phyloP scores from a whole-genome alignment of 331 rosid species.

The Rosa hybrid region DNA sequence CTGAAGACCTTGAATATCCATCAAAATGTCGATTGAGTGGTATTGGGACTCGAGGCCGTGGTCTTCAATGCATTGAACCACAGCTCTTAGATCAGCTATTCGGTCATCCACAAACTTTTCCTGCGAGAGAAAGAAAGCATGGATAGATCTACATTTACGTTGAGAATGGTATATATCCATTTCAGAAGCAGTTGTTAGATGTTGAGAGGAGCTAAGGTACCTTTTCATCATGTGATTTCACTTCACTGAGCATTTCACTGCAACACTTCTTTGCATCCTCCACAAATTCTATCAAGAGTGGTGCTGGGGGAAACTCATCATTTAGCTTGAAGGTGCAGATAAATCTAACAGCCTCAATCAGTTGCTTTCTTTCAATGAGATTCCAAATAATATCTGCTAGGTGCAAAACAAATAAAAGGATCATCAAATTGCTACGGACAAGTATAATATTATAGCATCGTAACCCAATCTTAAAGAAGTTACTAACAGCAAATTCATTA shows the following conservation, averaged over 20 bases:
- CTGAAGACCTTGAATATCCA: conserved; percentile 13
- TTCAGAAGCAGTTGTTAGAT: not conserved
- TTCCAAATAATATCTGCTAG: conserved; percentile 46
- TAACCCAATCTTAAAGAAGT: conserved; percentile 11
- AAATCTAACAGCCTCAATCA: conserved; percentile 53
- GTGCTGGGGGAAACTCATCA: conserved; percentile 41
- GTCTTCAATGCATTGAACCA: conserved; percentile 22
- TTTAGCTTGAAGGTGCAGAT: conserved; percentile 51
- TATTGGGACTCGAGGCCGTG: conserved; percentile 28
- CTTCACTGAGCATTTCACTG: conserved; percentile 10
- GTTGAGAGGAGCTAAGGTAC: conserved; percentile 24
- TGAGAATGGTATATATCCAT: not conserved
- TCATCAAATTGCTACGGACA: conserved; percentile 12
- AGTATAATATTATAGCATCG: conserved; percentile 1
- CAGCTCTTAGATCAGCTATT: conserved; percentile 28
- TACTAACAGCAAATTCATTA: conserved; percentile 16
- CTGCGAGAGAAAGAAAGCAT: conserved; percentile 9
- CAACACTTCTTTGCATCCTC: conserved; percentile 14
- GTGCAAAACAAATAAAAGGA: not conserved
- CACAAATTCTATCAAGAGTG: conserved; percentile 34
- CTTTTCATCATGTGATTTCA: conserved; percentile 28
- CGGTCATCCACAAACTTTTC: conserved; percentile 20
- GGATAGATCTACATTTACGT: not conserved
- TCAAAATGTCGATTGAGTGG: conserved; percentile 13
- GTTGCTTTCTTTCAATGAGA: conserved; percentile 40